Conservation (phyloP, 108 stramenopile species). For the Stephanodiscus minutulus region DNA sequence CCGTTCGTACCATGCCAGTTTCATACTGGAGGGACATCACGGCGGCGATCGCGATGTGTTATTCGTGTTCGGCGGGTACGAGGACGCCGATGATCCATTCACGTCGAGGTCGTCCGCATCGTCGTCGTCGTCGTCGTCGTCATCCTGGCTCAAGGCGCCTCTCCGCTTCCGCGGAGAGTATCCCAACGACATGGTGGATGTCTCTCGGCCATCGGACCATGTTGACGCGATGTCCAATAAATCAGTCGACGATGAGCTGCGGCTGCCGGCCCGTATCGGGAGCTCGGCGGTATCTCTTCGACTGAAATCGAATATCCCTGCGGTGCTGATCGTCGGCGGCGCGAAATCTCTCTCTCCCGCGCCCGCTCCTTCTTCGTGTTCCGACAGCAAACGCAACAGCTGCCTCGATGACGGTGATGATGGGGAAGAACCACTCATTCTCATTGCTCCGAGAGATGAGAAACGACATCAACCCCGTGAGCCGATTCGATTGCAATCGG, state of each 20-base stretch:
- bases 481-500: background rate
- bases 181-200: background rate
- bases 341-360: background rate
- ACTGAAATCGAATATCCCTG: background rate
- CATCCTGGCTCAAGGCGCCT: conserved; percentile 1
- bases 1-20: conserved; percentile 36
- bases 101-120: background rate
- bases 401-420: background rate
- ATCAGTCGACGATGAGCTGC: background rate
- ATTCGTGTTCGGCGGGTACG: conserved; percentile 51
- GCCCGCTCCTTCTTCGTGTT: background rate
- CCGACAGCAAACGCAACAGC: background rate
- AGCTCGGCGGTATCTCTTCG: conserved; percentile 6
- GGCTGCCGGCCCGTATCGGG: conserved; percentile 2
- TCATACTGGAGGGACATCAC: background rate
- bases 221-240: background rate
- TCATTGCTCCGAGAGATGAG: background rate
- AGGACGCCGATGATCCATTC: conserved; percentile 49
- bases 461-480: background rate
- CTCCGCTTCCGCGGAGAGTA: background rate
- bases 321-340: conserved; percentile 6
- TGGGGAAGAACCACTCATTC: background rate
- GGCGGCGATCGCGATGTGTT: conserved; percentile 18
- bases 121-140: background rate
- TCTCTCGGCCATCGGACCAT: background rate